Evolutionary conservation across 2,329 filamentous ascomycete species (phyloP).

Genomic region (Ophiostoma sp.): DNA sequence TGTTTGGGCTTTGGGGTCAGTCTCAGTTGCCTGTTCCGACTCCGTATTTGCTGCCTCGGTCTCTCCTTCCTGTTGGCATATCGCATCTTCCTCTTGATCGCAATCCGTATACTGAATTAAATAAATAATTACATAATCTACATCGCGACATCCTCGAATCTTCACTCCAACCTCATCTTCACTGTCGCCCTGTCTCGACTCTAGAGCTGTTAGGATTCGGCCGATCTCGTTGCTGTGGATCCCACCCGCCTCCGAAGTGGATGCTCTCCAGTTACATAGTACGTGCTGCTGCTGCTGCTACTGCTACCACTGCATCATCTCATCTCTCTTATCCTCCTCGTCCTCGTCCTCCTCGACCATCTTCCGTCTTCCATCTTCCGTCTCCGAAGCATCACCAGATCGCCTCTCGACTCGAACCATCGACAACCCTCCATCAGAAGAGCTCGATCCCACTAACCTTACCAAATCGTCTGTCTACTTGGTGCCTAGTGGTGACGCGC

Average conservation of each 20-base stretch:
- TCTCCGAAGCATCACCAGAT: not conserved
- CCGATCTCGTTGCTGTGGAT: constrained; percentile 22
- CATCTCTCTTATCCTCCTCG: constrained; percentile 15
- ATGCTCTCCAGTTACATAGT: not conserved
- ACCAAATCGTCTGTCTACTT: not conserved
- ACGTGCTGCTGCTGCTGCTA: not conserved
- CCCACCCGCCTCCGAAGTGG: constrained; percentile 12
- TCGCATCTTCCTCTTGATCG: not conserved
- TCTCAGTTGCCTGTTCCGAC: not conserved
- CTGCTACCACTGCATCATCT: constrained; percentile 10
- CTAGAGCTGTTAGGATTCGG: not conserved
- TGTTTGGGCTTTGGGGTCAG: not conserved
- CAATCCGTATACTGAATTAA: not conserved
- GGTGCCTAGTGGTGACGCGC: constrained; percentile 10
- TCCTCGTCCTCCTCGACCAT: not conserved
- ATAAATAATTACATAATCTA: not conserved
- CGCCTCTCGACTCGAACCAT: not conserved
- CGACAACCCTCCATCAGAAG: not conserved
- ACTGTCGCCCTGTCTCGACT: not conserved
- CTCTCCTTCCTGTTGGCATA: not conserved
- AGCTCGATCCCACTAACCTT: not conserved
- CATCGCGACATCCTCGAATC: not conserved
- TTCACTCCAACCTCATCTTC: not conserved
- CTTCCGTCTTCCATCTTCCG: constrained; percentile 11
- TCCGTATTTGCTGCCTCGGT: not conserved